Base-by-base conservation (phyloP, 768 basidiomycete species). In the Favolaschia claudopus region DNA sequence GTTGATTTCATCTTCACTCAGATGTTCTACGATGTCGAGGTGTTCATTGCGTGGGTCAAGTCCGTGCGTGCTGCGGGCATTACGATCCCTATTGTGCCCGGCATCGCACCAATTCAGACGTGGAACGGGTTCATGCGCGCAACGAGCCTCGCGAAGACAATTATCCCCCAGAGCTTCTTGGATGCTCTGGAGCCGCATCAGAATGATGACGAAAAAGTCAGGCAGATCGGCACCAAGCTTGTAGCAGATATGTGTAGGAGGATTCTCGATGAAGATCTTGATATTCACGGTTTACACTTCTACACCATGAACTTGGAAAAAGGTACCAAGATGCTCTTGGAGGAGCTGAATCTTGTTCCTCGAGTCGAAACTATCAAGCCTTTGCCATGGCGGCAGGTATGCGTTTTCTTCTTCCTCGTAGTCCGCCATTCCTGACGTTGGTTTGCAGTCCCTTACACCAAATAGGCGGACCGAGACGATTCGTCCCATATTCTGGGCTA, bases 401-500 rank as follows among this genome's bases (percentile, higher is more conserved):
- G 77, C 5, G 17, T 12, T 27, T 22, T 37, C 45, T 39, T 15
- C 3, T 37, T n/a, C 49, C 49, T 5, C n/a, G 10, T 3, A 13
- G 29, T 31, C 31, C 32, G 27, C 32, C 39, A 58, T 53, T 52
- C 17, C 46, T 68, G 24, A 74, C 37, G 45, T 28, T 32, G 31
- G 19, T 52, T 39, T 38, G 51, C 15, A 95, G 92, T 94, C 89
- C 19, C 91, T 99, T 65, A 99, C 96, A 2, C 95, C 96, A 19
- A 93, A 84, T 70, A 85, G 97, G 55, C 90, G 96, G 46, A 82
- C 87, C 63, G 97, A 99, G 76, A 90, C 85, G 44, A 99, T 96
- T 63, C 90, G 97, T 31, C 97, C 97, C 4, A 99, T 99, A 70
- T 99, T 99, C 81, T 99, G 96, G 96, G 95, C 97, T 13, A 99